Evolutionary conservation across 768 basidiomycete species (phyloP).

Genomic region (Rhodotorula kratochvilovae): DNA sequence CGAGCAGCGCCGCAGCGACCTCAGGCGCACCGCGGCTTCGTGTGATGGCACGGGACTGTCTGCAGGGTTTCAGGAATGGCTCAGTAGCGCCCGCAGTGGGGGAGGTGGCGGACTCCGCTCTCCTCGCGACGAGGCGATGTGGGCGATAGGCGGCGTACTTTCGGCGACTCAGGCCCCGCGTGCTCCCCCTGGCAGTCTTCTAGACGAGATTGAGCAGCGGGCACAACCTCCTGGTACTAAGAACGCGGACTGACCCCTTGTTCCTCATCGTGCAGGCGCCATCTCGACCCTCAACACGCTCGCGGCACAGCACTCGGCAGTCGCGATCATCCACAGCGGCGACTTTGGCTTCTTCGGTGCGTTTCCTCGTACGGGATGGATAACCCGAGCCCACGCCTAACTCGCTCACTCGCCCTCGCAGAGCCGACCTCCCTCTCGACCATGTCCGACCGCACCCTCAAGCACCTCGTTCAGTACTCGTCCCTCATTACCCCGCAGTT

Average conservation of each 20-base stretch:
- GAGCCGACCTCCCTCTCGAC: constrained; percentile 74
- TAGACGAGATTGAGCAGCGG: too few species aligned
- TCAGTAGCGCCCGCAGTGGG: too few species aligned
- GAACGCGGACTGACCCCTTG: not conserved
- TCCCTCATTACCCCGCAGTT: constrained; percentile 82
- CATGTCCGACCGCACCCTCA: constrained; percentile 89
- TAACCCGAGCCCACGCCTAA: not conserved
- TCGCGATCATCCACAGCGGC: constrained; percentile 92
- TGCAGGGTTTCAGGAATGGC: too few species aligned
- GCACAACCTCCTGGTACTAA: not conserved
- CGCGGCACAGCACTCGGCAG: constrained; percentile 78
- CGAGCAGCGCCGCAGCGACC: too few species aligned
- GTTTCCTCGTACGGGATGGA: constrained; percentile 30
- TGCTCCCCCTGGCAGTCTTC: too few species aligned
- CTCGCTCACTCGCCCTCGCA: constrained; percentile 44
- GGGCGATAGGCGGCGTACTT: too few species aligned
- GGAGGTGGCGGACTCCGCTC: too few species aligned
- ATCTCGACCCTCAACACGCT: constrained; percentile 84
- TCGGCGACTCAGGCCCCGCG: too few species aligned
- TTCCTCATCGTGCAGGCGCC: constrained; percentile 54
- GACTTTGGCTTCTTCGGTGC: constrained; percentile 97
- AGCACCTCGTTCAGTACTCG: constrained; percentile 93
- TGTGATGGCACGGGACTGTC: too few species aligned
- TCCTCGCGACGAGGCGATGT: too few species aligned
- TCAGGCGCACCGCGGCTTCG: too few species aligned